Conservation (phyloP, 257 asterid species). For the Nicotiana tomentosiformis region DNA sequence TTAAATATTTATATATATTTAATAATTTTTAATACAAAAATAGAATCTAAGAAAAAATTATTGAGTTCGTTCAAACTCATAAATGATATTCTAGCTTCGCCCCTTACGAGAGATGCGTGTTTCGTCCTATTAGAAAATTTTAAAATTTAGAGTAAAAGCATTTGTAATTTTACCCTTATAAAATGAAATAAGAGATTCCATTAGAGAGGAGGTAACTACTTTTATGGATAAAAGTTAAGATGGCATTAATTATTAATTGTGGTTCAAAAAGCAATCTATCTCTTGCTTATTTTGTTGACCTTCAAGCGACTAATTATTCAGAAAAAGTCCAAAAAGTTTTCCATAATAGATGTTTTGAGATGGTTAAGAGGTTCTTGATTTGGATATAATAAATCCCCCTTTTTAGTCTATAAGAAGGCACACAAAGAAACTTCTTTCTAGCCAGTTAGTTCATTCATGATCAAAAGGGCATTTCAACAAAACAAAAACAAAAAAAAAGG, state of each 20-base stretch:
- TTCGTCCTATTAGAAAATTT: background rate
- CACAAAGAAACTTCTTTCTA: background rate
- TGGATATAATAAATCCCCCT: background rate
- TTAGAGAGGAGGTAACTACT: background rate
- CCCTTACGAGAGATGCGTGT: background rate
- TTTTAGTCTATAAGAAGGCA: background rate
- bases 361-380: background rate
- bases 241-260: no score
- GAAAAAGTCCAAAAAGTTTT: background rate
- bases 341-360: background rate
- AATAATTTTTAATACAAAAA: no score
- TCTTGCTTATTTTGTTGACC: background rate
- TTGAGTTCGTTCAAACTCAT: no score
- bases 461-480: background rate
- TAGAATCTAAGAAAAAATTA: no score
- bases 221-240: no score
- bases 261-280: background rate
- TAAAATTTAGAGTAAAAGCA: background rate
- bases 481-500: no score
- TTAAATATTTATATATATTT: no score
- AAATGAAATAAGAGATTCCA: background rate
- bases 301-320: background rate
- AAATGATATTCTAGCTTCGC: no score
- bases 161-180: no score
- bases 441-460: background rate